Percentiles rank a stretch among this genome's conserved stretches.
Evolutionary conservation across 805 yeast species (phyloP).

Genomic region (Myxozyma udenii): DNA sequence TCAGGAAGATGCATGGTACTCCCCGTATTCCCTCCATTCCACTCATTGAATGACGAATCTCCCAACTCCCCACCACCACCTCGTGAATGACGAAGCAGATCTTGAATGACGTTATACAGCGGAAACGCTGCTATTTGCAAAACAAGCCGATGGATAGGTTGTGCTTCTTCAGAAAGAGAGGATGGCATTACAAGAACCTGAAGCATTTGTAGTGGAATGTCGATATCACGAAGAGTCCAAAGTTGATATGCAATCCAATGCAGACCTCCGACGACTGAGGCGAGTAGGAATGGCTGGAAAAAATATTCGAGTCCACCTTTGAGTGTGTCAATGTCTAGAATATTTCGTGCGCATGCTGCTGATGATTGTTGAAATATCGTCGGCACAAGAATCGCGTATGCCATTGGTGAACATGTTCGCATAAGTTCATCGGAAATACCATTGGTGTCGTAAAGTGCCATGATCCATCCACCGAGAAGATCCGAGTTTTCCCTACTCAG

Average conservation of each 20-base stretch:
- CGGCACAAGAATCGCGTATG: conserved; percentile 68
- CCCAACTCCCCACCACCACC: background rate
- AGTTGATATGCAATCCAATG: conserved; percentile 49
- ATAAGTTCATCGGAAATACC: conserved; percentile 85
- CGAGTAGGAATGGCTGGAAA: conserved; percentile 70
- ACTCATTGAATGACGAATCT: too few relatives aligned
- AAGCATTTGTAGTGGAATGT: conserved; percentile 42
- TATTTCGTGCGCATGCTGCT: conserved; percentile 53
- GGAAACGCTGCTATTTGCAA: conserved; percentile 35
- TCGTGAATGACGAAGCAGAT: conserved; percentile 22
- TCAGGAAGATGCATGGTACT: conserved; percentile 9
- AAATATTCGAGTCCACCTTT: conserved; percentile 83
- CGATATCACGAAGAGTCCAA: conserved; percentile 38
- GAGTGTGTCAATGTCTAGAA: conserved; percentile 58
- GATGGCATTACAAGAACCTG: conserved; percentile 45
- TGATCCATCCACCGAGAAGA: conserved; percentile 66
- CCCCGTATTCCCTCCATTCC: background rate
- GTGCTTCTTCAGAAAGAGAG: conserved; percentile 47
- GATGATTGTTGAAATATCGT: conserved; percentile 70
- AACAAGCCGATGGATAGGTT: conserved; percentile 45
- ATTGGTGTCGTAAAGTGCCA: conserved; percentile 73
- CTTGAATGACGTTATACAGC: conserved; percentile 32
- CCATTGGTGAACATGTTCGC: conserved; percentile 55
- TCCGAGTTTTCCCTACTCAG: conserved; percentile 32
- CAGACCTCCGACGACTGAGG: conserved; percentile 53